phyloP scores from a whole-genome alignment of 148 eudicot genomes.

The Silene conica region DNA sequence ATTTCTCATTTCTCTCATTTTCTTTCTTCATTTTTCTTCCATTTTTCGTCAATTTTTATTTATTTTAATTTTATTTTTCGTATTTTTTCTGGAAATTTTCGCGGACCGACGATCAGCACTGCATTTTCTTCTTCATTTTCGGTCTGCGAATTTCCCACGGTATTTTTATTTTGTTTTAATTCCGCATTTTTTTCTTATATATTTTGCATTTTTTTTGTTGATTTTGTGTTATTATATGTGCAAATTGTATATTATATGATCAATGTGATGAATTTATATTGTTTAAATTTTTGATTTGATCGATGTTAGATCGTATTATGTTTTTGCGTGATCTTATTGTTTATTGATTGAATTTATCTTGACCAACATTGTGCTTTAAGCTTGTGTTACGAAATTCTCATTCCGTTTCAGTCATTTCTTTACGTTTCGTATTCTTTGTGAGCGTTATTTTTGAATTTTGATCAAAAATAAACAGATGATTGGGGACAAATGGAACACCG shows the following conservation, averaged over 20 bases:
- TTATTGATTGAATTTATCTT: not conserved
- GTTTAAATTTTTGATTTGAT: too few species aligned
- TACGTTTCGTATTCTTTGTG: too few species aligned
- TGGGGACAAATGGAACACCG: too few species aligned
- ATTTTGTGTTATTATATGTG: not conserved
- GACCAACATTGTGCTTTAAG: not conserved
- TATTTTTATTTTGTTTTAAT: not conserved
- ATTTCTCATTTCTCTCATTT: not conserved
- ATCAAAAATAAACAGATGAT: too few species aligned
- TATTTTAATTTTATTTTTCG: not conserved
- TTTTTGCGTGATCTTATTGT: not conserved
- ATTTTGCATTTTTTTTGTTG: not conserved
- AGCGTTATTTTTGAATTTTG: too few species aligned
- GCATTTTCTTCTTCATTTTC: not conserved
- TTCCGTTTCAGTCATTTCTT: not conserved
- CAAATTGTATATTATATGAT: constrained; percentile 4
- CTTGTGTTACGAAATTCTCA: not conserved
- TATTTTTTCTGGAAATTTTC: constrained; percentile 8
- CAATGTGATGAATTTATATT: not conserved
- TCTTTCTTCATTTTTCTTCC: not conserved
- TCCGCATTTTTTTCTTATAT: not conserved
- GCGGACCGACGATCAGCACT: constrained; percentile 25
- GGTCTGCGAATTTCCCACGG: constrained; percentile 30
- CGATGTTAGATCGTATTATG: not conserved
- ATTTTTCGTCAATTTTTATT: not conserved